phyloP scores from a whole-genome alignment of 768 basidiomycete genomes.

The Clitopilus hobsonii region DNA sequence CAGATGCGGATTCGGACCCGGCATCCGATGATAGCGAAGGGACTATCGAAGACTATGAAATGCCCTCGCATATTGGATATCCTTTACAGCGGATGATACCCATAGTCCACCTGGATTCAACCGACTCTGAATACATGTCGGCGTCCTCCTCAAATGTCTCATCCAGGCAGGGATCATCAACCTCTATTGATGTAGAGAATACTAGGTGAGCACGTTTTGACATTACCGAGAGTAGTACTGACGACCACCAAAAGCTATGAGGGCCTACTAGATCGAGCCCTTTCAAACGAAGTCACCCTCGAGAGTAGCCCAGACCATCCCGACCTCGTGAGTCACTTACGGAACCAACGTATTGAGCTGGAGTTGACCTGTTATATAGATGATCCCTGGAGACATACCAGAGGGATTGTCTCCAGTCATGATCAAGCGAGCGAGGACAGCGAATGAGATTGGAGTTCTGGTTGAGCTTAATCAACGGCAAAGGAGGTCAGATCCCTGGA shows the following conservation, averaged over 20 bases:
- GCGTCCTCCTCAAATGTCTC: constrained; percentile 13
- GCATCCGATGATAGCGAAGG: constrained; percentile 22
- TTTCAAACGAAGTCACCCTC: no score
- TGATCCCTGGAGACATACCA: background rate
- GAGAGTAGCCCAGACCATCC: no score
- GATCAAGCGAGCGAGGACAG: constrained; percentile 31
- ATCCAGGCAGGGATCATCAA: constrained; percentile 21
- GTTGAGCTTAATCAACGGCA: constrained; percentile 40
- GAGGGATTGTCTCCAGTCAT: constrained; percentile 25
- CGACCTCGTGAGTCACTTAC: no score
- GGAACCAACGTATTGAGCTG: no score
- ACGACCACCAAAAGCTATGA: no score
- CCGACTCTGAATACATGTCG: constrained; percentile 16
- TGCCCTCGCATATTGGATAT: constrained; percentile 21
- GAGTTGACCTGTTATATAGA: background rate
- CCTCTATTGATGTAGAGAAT: constrained; percentile 19
- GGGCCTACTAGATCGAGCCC: no score
- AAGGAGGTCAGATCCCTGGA: constrained; percentile 48
- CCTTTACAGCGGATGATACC: constrained; percentile 30
- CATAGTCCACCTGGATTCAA: constrained; percentile 19
- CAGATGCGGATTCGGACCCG: constrained; percentile 13
- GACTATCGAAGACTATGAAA: constrained; percentile 25
- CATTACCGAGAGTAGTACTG: no score
- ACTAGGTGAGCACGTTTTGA: background rate
- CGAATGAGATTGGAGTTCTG: constrained; percentile 35